Percentiles rank a stretch among this genome's conserved stretches.
phyloP scores from a whole-genome alignment of 2,329 filamentous ascomycete genomes.

The Paraconiothyrium brasiliense region DNA sequence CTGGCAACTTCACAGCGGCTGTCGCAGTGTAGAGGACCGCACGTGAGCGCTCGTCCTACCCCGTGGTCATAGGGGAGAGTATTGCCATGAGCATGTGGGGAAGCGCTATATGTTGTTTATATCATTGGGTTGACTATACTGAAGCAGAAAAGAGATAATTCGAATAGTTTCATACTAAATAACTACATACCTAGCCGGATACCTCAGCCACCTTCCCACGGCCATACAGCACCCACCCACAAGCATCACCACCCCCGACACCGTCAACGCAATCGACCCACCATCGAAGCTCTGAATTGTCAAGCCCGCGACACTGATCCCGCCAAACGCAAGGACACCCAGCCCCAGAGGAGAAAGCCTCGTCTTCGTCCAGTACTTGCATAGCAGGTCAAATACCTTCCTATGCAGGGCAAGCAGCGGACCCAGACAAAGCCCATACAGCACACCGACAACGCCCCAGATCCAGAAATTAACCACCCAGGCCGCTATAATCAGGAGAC shows the following conservation, averaged over 20 bases:
- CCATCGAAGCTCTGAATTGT: background rate
- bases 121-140: too few relatives aligned
- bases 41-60: too few relatives aligned
- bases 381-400: slow-evolving; percentile 14
- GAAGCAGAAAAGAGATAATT: too few relatives aligned
- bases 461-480: slow-evolving; percentile 16
- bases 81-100: too few relatives aligned
- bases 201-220: slow-evolving; percentile 15
- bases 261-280: slow-evolving; percentile 11
- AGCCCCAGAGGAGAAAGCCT: background rate
- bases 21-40: too few relatives aligned
- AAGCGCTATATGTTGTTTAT: too few relatives aligned
- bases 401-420: slow-evolving; percentile 16
- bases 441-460: background rate
- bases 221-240: slow-evolving; percentile 20
- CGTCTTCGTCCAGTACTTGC: background rate
- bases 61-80: too few relatives aligned
- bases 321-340: slow-evolving; percentile 3
- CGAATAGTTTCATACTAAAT: background rate
- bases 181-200: slow-evolving; percentile 17
- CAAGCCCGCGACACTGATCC: slow-evolving; percentile 8
- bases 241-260: slow-evolving; percentile 12
- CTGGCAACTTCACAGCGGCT: too few relatives aligned
- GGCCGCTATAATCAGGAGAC: slow-evolving; percentile 8
- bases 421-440: slow-evolving; percentile 23